These are phyloP conservation scores for Blastocladiella britannica DNA, from an alignment of 192 early-diverging fungal species.

Conservation along the genomic window DNA sequence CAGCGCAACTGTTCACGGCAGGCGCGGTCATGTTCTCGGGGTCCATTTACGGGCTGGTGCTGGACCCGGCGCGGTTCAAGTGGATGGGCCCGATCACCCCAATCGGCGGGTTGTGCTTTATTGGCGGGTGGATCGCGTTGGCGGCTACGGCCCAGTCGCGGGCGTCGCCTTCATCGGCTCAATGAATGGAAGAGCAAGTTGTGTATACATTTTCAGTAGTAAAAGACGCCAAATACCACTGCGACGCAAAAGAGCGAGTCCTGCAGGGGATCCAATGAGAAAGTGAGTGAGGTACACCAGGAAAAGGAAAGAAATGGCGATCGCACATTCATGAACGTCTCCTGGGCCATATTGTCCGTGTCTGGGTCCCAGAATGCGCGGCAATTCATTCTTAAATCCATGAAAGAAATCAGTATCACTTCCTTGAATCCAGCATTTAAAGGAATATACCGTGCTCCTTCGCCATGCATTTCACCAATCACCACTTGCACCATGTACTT, in stretches of 20 bases:
- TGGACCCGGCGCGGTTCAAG: slow-evolving; percentile 17
- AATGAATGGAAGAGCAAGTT: no score
- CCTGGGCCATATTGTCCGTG: slow-evolving; percentile 36
- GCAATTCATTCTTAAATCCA: slow-evolving; percentile 24
- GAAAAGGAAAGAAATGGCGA: neutral
- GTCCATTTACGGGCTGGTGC: slow-evolving; percentile 29
- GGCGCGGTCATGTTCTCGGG: slow-evolving; percentile 33
- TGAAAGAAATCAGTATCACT: neutral
- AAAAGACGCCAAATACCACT: slow-evolving; percentile 5
- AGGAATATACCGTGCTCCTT: slow-evolving; percentile 37
- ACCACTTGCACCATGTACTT: slow-evolving; percentile 36
- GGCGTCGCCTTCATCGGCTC: no score
- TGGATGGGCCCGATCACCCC: slow-evolving; percentile 37
- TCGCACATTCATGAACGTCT: slow-evolving; percentile 34
- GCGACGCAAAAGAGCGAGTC: slow-evolving; percentile 35
- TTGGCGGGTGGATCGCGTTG: slow-evolving; percentile 33
- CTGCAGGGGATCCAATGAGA: slow-evolving; percentile 4
- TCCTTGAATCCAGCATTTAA: no score
- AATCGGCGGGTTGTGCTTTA: slow-evolving; percentile 29
- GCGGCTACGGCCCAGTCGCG: no score
- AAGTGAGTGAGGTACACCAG: slow-evolving; percentile 1
- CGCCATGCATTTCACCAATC: slow-evolving; percentile 37
- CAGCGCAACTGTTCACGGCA: slow-evolving; percentile 21
- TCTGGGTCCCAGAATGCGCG: slow-evolving; percentile 42
- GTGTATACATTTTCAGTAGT: no score